Conservation (phyloP, 2,329 filamentous ascomycete species). For the Celoporthe dispersa region DNA sequence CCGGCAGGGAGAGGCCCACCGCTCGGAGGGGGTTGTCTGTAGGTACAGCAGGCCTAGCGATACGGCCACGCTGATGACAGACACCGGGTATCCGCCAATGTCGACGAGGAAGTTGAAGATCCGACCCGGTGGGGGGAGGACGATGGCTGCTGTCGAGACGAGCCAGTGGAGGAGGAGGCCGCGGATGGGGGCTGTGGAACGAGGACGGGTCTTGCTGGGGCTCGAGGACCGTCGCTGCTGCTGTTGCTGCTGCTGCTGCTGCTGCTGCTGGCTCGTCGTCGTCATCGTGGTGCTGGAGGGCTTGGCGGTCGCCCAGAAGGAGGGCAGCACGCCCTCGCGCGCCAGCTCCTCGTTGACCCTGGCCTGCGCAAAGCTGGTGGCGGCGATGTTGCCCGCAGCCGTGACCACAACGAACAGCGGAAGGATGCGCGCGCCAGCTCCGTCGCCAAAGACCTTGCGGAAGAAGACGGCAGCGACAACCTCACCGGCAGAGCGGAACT, state of each 20-base stretch:
- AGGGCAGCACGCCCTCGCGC: constrained; percentile 51
- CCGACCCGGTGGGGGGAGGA: constrained; percentile 51
- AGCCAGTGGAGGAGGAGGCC: constrained; percentile 62
- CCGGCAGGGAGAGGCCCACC: constrained; percentile 38
- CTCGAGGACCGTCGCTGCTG: constrained; percentile 11
- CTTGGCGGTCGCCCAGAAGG: constrained; percentile 39
- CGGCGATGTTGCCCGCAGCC: constrained; percentile 53
- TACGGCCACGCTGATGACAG: constrained; percentile 41
- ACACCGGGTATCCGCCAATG: constrained; percentile 44
- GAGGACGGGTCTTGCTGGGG: constrained; percentile 16
- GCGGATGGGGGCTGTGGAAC: constrained; percentile 32
- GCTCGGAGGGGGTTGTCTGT: constrained; percentile 36
- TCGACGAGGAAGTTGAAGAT: constrained; percentile 46
- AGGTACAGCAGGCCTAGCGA: constrained; percentile 41
- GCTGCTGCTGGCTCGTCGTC: not conserved
- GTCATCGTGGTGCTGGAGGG: not conserved
- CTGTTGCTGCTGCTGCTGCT: not conserved
- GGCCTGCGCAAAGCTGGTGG: constrained; percentile 53
- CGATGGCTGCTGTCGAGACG: constrained; percentile 60
- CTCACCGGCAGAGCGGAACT: constrained; percentile 57
- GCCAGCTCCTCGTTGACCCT: constrained; percentile 53
- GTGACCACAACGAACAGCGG: constrained; percentile 51
- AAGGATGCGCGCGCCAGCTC: constrained; percentile 47
- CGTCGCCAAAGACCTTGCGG: constrained; percentile 56
- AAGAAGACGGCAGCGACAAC: constrained; percentile 63